Base-by-base conservation (phyloP, 768 basidiomycete genomes). In the Phylloporus sp. region DNA sequence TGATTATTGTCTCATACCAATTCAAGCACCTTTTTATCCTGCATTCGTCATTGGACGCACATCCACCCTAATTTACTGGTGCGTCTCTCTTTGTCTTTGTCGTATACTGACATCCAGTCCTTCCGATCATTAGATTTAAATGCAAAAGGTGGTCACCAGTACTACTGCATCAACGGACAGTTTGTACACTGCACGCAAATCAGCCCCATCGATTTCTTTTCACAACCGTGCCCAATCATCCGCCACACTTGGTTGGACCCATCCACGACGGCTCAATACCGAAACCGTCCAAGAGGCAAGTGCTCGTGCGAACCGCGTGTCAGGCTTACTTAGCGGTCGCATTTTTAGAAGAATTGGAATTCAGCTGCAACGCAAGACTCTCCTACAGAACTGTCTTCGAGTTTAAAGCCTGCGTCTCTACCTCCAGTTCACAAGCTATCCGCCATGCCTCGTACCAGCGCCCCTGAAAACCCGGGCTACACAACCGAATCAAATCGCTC, bases 71-170 rank as follows among this genome's bases (percentile, higher is more conserved):
- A 69, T 76, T 78, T 76, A 77, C 74, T 76, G 71, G 76, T 73
- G 49, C 60, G 74, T 63, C 42, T 29, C 49, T 62, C 48, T 46
- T 49, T 50, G 47, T 55, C 53, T 59, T 52, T 47, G 15, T 35
- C 32, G 22, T 52, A 20, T 53, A 23, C 39, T 35, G 10, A 51
- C 45, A 28, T 65, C 62, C 59, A 67, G 62, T 64, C 59, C 57
- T 13, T 29, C 35, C 42, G 57, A 62, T 61, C 58, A 57, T 26
- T 62, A 73, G 68, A 72, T 79, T 81, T 80, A 79, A 79, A 86
- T 86, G 84, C 80, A 80, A 79, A 77, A 80, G 73, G 76, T 79
- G 76, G 80, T 84, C 72, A 77, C 81, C 76, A 71, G 79, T 63
- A 65, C 75, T 73, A 73, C 79, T 57, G 73, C 72, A 65, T 49